Conservation (phyloP, 257 asterid species). For the Solanum bulbocastanum region DNA sequence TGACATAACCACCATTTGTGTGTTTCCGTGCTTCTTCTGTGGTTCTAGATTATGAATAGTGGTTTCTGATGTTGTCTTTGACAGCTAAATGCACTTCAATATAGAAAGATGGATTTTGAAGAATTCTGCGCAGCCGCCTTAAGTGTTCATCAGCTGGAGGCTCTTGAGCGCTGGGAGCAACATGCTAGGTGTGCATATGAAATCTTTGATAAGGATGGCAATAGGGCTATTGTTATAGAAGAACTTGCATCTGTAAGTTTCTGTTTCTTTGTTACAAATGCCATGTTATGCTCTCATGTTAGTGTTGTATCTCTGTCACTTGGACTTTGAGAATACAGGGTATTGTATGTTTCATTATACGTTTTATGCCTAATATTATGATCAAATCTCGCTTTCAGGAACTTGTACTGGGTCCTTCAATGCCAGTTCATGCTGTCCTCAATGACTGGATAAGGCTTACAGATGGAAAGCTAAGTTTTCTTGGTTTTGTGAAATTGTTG, state of each 20-base stretch:
- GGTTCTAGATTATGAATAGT: not conserved
- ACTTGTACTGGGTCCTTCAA: slow-evolving; percentile 52
- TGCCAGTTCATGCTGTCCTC: slow-evolving; percentile 55
- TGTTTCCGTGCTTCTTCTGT: not conserved
- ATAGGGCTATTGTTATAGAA: slow-evolving; percentile 54
- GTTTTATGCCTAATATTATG: not conserved
- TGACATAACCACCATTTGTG: not conserved
- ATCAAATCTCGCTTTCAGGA: slow-evolving; percentile 32
- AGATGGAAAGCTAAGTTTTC: slow-evolving; percentile 60
- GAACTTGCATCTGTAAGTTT: slow-evolving; percentile 69
- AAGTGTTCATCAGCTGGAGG: slow-evolving; percentile 56
- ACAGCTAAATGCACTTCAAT: slow-evolving; percentile 66
- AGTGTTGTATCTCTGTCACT: not conserved
- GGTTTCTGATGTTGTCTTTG: not conserved
- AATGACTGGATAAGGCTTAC: slow-evolving; percentile 53
- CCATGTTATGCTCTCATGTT: not conserved
- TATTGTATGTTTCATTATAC: not conserved
- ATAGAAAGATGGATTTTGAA: slow-evolving; percentile 59
- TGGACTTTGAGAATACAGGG: not conserved
- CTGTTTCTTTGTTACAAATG: not conserved
- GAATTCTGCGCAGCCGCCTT: slow-evolving; percentile 73
- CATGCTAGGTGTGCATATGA: slow-evolving; percentile 54
- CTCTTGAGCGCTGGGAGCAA: slow-evolving; percentile 51
- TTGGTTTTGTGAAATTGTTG: slow-evolving; percentile 43
- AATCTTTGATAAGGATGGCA: slow-evolving; percentile 56